A percentile compares a stretch with the other conserved stretches of the same genome.
These are phyloP conservation scores for Nymphaea thermarum DNA, from an alignment of 164 flowering plant species.

Conservation along the genomic window DNA sequence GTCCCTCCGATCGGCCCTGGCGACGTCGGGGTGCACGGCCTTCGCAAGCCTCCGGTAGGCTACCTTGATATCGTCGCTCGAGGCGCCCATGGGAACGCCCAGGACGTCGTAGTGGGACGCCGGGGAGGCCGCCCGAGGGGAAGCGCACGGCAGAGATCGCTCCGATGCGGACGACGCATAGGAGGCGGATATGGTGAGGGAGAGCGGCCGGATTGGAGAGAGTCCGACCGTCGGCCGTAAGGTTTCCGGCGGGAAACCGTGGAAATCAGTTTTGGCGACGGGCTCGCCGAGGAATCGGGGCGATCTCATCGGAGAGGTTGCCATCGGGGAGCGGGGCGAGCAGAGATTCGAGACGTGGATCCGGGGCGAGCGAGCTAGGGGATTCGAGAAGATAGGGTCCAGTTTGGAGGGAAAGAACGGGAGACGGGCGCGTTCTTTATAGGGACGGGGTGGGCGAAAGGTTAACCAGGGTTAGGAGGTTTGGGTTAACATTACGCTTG, in stretches of 20 bases:
- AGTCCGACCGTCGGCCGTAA: slow-evolving; percentile 4
- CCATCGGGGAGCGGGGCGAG: not conserved
- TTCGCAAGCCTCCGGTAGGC: slow-evolving; percentile 59
- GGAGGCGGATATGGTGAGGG: not conserved
- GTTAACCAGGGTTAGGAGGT: slow-evolving; percentile 1
- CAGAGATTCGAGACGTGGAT: slow-evolving; percentile 2
- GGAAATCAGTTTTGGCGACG: slow-evolving; percentile 8
- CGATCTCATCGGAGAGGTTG: not conserved
- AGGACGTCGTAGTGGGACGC: slow-evolving; percentile 56
- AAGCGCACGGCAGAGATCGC: not conserved
- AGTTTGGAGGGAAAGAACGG: not conserved
- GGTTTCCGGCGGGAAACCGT: slow-evolving; percentile 8
- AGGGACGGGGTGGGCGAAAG: not conserved
- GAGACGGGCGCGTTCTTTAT: not conserved
- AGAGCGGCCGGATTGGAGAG: slow-evolving; percentile 12
- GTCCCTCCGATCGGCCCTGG: slow-evolving; percentile 7
- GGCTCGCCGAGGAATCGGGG: not conserved
- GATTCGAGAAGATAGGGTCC: not conserved
- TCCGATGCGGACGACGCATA: not conserved
- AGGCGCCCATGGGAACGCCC: slow-evolving; percentile 41
- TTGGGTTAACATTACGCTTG: too few relatives aligned
- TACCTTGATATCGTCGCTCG: slow-evolving; percentile 50
- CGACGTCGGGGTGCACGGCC: slow-evolving; percentile 56
- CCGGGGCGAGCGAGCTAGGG: slow-evolving; percentile 4
- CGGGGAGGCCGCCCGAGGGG: slow-evolving; percentile 2